Evolutionary conservation across 257 asterid genomes (phyloP).

Genomic region (Marsdenia floribunda): DNA sequence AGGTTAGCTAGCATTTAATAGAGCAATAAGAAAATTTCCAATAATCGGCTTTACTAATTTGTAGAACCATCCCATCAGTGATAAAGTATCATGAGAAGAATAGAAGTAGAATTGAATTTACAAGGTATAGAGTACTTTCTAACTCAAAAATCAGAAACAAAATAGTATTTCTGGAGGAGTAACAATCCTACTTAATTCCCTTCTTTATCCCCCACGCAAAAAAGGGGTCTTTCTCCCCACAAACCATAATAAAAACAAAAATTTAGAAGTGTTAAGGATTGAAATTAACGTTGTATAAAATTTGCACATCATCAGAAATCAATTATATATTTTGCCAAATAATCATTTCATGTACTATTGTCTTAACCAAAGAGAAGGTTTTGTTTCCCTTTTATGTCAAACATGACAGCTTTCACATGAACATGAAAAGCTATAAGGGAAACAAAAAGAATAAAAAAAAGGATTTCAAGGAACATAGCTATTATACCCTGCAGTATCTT

Average conservation of each 20-base stretch:
- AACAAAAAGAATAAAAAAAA: background rate
- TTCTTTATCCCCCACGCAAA: background rate
- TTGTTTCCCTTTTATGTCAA: background rate
- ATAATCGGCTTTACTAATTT: background rate
- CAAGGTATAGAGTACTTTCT: background rate
- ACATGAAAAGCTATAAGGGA: background rate
- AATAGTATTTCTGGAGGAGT: background rate
- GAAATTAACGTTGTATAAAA: background rate
- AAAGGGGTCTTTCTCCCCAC: background rate
- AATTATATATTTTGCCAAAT: background rate
- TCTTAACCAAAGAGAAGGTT: background rate
- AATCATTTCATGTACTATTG: background rate
- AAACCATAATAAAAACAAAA: background rate
- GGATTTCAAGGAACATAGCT: background rate
- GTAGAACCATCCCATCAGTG: background rate
- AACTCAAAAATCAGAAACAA: too few relatives aligned
- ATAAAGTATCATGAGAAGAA: background rate
- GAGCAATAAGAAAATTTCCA: background rate
- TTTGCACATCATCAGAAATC: background rate
- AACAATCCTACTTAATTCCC: background rate
- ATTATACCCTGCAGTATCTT: background rate
- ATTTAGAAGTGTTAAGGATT: background rate
- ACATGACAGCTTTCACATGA: background rate
- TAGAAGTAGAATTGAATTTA: background rate
- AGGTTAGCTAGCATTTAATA: conserved; percentile 4